Base-by-base conservation (phyloP, 805 yeast genomes). In the Citeromyces nyonsensis region DNA sequence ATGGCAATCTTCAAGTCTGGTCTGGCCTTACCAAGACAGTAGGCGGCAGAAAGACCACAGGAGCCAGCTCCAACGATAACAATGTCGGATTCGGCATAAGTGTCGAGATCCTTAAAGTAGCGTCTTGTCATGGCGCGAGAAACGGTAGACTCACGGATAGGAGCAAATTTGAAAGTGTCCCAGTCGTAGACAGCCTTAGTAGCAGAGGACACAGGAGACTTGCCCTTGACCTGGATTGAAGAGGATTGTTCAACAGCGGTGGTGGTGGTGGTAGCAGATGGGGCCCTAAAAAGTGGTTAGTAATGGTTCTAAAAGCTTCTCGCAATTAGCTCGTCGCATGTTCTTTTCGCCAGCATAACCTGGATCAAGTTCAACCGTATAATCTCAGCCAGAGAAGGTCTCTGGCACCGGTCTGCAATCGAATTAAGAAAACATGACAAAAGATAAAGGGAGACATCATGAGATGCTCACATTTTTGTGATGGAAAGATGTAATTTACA, bases 51-150 rank as follows among this genome's bases (percentile, higher is more conserved):
- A 37, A 78, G 59, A 29, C 86, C 86, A 28, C 82, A 73, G 15
- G 82, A 73, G 26, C 86, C 85, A 18, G 84, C 85, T 36, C 88
- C 88, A 37, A 78, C 67, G 44, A 78, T 72, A 29, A 78, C 79
- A 30, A 78, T 66, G 45, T 78, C 88, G 9, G 79, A 66, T 44
- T 77, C 85, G 14, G 85, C 75, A 49, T 69, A 75, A 51, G 70
- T 73, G 59, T 78, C 80, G 45, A 78, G 52, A 47, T 78, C 86
- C 25, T 68, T 65, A 48, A 76, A 78, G 56, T 78, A 78, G 41
- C 86, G 68, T 37, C 59, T 60, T 28, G 85, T 77, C 86, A 78
- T 78, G 24, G 86, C 88, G 38, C 86, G 66, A 6, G 85, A 74
- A 24, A 79, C 86, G 2, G 80, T 73, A 6, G 83, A 72, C 56